Conservation (phyloP, 2,329 filamentous ascomycete genomes). For the Penicillium glabrum region DNA sequence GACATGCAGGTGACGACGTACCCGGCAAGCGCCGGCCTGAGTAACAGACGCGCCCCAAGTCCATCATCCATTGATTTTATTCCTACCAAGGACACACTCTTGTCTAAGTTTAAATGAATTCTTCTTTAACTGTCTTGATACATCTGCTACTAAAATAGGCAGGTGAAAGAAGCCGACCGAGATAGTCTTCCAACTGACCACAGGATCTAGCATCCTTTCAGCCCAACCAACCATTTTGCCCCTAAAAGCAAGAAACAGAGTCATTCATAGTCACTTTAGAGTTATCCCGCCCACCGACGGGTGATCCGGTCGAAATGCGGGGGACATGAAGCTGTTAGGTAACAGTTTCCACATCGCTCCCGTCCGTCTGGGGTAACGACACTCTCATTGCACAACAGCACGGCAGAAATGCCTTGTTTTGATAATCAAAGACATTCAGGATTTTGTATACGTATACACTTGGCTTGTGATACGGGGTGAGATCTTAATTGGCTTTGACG, state of each 20-base stretch:
- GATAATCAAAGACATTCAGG: neutral
- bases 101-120: neutral
- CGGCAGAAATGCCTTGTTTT: neutral
- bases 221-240: neutral
- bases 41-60: neutral
- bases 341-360: conserved; percentile 29
- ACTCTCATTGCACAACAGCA: neutral
- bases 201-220: neutral
- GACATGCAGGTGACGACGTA: neutral
- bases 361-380: conserved; percentile 6
- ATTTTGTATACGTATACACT: neutral
- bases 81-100: neutral
- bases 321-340: conserved; percentile 29
- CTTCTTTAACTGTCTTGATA: neutral
- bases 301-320: conserved; percentile 23
- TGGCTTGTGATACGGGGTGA: neutral
- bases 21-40: neutral
- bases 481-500: neutral
- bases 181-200: neutral
- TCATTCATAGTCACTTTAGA: conserved; percentile 14
- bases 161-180: neutral
- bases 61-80: neutral
- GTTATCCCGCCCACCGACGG: conserved; percentile 11
- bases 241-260: neutral
- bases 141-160: neutral